These are phyloP conservation scores for Pugionium cornutum DNA, from an alignment of 345 rosid genomes.

Conservation along the genomic window DNA sequence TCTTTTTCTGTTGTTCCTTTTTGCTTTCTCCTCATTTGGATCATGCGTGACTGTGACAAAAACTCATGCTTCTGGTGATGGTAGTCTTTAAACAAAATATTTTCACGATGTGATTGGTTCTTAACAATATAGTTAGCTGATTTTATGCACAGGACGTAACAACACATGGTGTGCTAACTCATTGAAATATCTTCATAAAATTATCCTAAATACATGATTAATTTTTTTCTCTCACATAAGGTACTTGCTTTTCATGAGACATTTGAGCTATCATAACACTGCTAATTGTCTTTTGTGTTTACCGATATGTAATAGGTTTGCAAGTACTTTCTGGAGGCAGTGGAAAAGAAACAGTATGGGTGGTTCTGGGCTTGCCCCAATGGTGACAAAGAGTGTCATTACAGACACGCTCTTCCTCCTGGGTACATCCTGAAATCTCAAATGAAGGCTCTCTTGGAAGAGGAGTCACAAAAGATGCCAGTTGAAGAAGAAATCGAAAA, in stretches of 20 bases:
- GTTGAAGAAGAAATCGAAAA: slow-evolving; percentile 93
- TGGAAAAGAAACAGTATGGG: slow-evolving; percentile 95
- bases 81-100: slow-evolving; percentile 11
- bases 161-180: neutral
- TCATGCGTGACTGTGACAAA: slow-evolving; percentile 13
- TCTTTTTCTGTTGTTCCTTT: slow-evolving; percentile 19
- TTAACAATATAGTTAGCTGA: slow-evolving; percentile 4
- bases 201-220: slow-evolving; percentile 7
- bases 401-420: slow-evolving; percentile 97
- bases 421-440: slow-evolving; percentile 91
- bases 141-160: neutral
- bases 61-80: slow-evolving; percentile 30
- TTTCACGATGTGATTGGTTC: slow-evolving; percentile 3
- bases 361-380: slow-evolving; percentile 98
- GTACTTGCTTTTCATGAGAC: neutral
- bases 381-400: slow-evolving; percentile 83
- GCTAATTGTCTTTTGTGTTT: slow-evolving; percentile 12
- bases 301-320: slow-evolving; percentile 58
- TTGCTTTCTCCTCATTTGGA: slow-evolving; percentile 18
- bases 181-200: neutral
- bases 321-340: slow-evolving; percentile 92
- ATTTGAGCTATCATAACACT: neutral
- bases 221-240: neutral
- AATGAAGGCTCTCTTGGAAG: slow-evolving; percentile 95
- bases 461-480: slow-evolving; percentile 71